Conservation (phyloP, 225 moss, liverwort and hornwort genomes). For the Polytrichum formosum region DNA sequence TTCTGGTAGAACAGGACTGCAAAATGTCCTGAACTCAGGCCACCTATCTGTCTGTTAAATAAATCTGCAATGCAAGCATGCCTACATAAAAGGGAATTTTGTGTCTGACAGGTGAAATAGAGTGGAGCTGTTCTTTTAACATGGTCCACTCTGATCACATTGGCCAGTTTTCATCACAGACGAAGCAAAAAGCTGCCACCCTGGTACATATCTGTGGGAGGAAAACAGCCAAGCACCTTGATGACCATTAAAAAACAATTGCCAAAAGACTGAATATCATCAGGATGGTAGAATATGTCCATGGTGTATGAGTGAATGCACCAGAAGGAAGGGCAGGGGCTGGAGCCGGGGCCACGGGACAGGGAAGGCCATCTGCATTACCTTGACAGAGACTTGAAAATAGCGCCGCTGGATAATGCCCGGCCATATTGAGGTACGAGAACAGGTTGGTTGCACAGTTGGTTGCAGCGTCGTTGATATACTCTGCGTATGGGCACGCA, state of each 20-base stretch:
- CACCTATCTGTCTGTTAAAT: too few species aligned
- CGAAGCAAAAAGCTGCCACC: too few species aligned
- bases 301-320: slow-evolving; percentile 21
- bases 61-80: too few species aligned
- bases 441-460: slow-evolving; percentile 39
- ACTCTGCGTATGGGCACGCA: slow-evolving; percentile 30
- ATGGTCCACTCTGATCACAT: too few species aligned
- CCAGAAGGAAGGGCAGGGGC: slow-evolving; percentile 30
- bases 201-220: too few species aligned
- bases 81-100: too few species aligned
- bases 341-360: slow-evolving; percentile 29
- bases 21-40: too few species aligned
- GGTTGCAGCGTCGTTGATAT: slow-evolving; percentile 32
- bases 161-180: too few species aligned
- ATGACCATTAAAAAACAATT: slow-evolving; percentile 12
- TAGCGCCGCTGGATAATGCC: slow-evolving; percentile 21
- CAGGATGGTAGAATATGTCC: slow-evolving; percentile 13
- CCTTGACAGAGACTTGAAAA: slow-evolving; percentile 35
- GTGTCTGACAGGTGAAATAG: too few species aligned
- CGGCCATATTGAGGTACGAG: slow-evolving; percentile 41
- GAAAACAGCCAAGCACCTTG: neutral
- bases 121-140: too few species aligned
- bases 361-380: slow-evolving; percentile 25
- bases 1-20: too few species aligned
- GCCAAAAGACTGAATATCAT: slow-evolving; percentile 14